A percentile compares a stretch with the other conserved stretches of the same genome.
Evolutionary conservation across 2,329 filamentous ascomycete species (phyloP).

Genomic region (Pseudogymnoascus sp.): DNA sequence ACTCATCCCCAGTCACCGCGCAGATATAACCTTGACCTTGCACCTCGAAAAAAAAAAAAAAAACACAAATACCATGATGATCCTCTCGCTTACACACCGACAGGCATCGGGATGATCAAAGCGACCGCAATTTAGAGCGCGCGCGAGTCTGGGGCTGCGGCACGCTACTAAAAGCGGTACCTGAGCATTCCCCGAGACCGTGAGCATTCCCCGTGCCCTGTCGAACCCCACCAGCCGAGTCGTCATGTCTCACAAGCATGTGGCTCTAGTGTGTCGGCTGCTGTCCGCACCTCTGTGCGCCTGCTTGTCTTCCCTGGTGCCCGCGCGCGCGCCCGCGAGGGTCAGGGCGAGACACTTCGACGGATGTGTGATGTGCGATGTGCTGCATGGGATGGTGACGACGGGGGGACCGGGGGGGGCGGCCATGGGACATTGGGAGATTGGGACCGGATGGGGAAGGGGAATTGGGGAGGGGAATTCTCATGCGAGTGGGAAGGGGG

Average conservation of each 20-base stretch:
- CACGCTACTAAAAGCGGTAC: too few species aligned
- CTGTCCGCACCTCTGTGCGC: neutral
- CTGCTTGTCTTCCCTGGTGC: neutral
- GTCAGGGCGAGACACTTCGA: neutral
- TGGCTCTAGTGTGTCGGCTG: neutral
- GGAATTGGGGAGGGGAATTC: neutral
- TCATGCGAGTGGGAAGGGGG: neutral
- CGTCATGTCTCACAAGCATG: constrained; percentile 3
- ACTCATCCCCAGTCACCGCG: neutral
- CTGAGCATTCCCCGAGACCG: neutral
- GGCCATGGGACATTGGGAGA: neutral
- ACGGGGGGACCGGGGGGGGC: neutral
- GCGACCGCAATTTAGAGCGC: neutral
- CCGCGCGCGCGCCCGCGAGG: neutral
- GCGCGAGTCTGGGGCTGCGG: neutral
- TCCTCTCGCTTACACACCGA: neutral
- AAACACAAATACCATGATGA: neutral
- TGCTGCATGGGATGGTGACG: neutral
- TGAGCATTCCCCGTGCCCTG: neutral
- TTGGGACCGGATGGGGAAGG: constrained; percentile 1
- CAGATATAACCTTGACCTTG: neutral
- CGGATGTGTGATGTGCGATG: neutral
- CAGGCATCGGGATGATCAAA: neutral
- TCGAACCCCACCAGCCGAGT: neutral
- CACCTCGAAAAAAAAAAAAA: neutral